phyloP scores from a whole-genome alignment of 176 grass and related monocot species.

The Miscanthus lutarioriparius region DNA sequence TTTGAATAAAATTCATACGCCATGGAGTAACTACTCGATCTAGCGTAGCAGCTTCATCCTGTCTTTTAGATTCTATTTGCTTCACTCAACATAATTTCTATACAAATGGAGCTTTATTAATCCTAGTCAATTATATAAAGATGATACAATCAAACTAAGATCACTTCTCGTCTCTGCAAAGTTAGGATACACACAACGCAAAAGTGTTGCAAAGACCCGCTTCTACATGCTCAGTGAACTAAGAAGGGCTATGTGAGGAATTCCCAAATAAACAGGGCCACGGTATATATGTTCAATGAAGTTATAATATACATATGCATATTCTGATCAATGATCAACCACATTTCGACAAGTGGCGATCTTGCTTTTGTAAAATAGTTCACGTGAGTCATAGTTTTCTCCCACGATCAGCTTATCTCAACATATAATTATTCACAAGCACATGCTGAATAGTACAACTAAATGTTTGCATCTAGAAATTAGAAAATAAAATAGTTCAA shows the following conservation, averaged over 20 bases:
- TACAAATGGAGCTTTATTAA: not conserved
- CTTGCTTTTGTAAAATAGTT: not conserved
- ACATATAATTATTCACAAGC: not conserved
- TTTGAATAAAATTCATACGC: no score
- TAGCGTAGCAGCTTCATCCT: not conserved
- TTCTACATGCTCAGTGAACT: no score
- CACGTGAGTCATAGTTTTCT: not conserved
- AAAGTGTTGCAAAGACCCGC: not conserved
- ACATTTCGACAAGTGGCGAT: constrained; percentile 27
- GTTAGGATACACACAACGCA: not conserved
- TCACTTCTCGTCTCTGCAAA: not conserved
- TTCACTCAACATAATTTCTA: not conserved
- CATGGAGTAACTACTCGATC: no score
- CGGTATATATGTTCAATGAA: not conserved
- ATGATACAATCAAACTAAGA: not conserved
- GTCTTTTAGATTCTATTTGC: not conserved
- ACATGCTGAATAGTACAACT: constrained; percentile 5
- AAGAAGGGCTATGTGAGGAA: not conserved
- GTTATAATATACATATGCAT: not conserved
- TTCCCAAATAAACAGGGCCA: not conserved
- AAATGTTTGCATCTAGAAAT: not conserved
- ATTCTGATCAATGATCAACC: not conserved
- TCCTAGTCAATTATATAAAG: not conserved
- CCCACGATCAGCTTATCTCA: not conserved
- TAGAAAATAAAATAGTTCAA: not conserved